Base-by-base conservation (phyloP, 495 filamentous ascomycete genomes). In the Lophiotrema nucula region DNA sequence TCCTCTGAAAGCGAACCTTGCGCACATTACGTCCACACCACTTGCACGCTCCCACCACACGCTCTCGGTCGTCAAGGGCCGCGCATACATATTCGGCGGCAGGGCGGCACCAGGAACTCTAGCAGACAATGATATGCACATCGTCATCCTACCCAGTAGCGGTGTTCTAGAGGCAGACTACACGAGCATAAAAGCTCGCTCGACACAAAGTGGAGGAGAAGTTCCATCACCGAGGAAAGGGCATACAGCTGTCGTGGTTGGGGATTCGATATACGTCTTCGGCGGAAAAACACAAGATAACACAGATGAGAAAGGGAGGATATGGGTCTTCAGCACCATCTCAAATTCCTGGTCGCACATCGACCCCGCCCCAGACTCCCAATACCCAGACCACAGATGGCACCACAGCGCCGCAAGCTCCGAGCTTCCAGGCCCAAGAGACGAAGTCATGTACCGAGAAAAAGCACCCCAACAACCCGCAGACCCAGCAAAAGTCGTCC, bases 41-140 rank as follows among this genome's bases (percentile, higher is more conserved):
- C 73, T 93, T 3, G 83, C 81, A 15, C 80, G 88, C 11, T 87
- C 85, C 2, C 85, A 85, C 0, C 89, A 92, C 63, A 79, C 83
- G 4, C 66, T 89, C 45, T 82, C 87, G 15, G 73, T 90, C 46
- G 67, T 92, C 26, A 79, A 78, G 52, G 77, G 81, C n/a, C 78
- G 79, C 41, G 80, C 83, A 15, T 91, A 87, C 70, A 79, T 88
- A 60, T 88, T 88, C 68, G 85, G 85, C 55, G 85, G 85, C 66
- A 79, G 83, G 67, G 68, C 71, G 47, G 66, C 70, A 24, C 65
- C 75, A 28, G 74, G 79, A 38, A 82, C 83, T 11, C 73, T 82
- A 26, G 67, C 62, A 2, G 85, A 89, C 68, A 88, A 88, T 64
- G 78, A 81, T 58, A 80, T 92, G 67, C 83, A 92, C 65, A 72